A percentile compares a stretch with the other conserved stretches of the same genome.
These are phyloP conservation scores for Cyclotella atomus DNA, from an alignment of 108 stramenopile genomes.

Conservation along the genomic window DNA sequence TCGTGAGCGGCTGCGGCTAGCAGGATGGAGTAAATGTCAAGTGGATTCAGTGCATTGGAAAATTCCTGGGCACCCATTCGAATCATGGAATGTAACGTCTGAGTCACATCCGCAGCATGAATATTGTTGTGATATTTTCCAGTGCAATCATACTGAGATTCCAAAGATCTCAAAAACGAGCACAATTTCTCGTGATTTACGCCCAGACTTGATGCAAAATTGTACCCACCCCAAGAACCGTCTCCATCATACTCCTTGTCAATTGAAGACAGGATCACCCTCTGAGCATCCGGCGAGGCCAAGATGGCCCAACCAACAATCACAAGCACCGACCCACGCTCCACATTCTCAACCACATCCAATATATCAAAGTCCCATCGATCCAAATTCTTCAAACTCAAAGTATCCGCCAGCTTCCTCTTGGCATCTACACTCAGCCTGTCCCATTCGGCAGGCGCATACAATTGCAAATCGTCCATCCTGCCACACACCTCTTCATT, in stretches of 20 bases:
- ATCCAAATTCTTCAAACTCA: conserved; percentile 54
- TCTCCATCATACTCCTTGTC: conserved; percentile 16
- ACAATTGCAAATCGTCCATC: neutral
- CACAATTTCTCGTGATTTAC: conserved; percentile 16
- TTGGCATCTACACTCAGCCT: conserved; percentile 15
- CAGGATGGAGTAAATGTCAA: conserved; percentile 67
- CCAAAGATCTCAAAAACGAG: conserved; percentile 49
- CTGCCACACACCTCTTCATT: neutral
- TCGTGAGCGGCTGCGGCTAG: conserved; percentile 83
- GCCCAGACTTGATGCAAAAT: conserved; percentile 20
- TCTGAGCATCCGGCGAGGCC: conserved; percentile 56
- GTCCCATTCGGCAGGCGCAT: conserved; percentile 37
- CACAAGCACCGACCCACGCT: conserved; percentile 26
- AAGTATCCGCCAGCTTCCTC: conserved; percentile 30
- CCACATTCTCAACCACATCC: conserved; percentile 34
- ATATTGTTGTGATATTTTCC: conserved; percentile 78
- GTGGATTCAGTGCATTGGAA: conserved; percentile 24
- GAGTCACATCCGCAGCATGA: conserved; percentile 83
- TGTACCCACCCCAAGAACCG: conserved; percentile 17
- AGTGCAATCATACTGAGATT: conserved; percentile 36
- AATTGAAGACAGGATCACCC: conserved; percentile 47
- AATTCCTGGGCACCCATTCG: conserved; percentile 33
- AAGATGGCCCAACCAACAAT: conserved; percentile 71
- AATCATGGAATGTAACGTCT: conserved; percentile 57
- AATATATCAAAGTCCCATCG: conserved; percentile 74